Percentiles rank a stretch among this genome's conserved stretches.
phyloP scores from a whole-genome alignment of 495 filamentous ascomycete species.

The Penicillium atrosanguineum region DNA sequence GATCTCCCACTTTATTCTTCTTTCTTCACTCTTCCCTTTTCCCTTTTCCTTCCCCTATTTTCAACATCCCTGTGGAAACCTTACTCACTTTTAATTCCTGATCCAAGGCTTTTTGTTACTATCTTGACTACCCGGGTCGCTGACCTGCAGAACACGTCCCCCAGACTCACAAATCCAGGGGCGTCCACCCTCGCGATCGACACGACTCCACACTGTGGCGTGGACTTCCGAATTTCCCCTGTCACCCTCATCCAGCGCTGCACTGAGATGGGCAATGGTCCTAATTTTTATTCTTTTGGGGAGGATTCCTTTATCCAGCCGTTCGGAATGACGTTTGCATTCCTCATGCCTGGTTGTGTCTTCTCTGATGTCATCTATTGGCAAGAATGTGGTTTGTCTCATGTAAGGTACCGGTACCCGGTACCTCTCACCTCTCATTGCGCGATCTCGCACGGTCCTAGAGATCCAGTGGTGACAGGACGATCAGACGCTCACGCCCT shows the following conservation, averaged over 20 bases:
- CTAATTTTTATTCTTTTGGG: not conserved
- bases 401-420: slow-evolving; percentile 2
- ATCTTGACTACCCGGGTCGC: not conserved
- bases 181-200: slow-evolving; percentile 11
- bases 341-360: slow-evolving; percentile 4
- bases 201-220: slow-evolving; percentile 10
- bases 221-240: not conserved
- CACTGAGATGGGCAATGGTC: not conserved
- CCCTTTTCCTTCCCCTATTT: not conserved
- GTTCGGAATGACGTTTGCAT: slow-evolving; percentile 22
- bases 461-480: slow-evolving; percentile 4
- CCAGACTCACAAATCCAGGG: slow-evolving; percentile 9
- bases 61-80: not conserved
- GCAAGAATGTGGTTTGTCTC: slow-evolving; percentile 15
- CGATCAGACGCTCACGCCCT: slow-evolving; percentile 1
- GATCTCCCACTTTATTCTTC: not conserved
- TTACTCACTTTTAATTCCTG: not conserved
- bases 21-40: not conserved
- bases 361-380: slow-evolving; percentile 17
- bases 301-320: slow-evolving; percentile 5
- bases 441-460: slow-evolving; percentile 19
- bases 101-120: not conserved
- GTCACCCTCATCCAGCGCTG: not conserved
- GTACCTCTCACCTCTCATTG: not conserved
- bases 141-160: not conserved